A percentile compares a stretch with the other conserved stretches of the same genome.
These are phyloP conservation scores for Dichotomopilus funicola DNA, from an alignment of 2,329 filamentous ascomycete genomes.

Conservation along the genomic window DNA sequence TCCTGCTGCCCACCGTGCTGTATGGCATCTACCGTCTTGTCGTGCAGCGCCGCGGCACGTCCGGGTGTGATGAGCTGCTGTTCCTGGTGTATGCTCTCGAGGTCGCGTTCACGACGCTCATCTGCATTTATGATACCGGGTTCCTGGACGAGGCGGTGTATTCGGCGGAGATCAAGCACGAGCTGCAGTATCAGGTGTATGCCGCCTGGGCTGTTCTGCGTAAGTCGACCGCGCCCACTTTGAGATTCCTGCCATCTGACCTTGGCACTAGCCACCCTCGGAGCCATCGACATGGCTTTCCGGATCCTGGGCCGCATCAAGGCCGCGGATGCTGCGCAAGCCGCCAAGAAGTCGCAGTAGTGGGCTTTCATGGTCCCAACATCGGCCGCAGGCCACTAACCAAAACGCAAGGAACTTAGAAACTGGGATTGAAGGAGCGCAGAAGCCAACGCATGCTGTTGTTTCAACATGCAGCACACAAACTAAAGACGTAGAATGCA, in stretches of 20 bases:
- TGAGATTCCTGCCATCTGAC: not conserved
- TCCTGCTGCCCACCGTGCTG: slow-evolving; percentile 44
- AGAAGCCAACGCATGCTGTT: too few species aligned
- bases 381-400: not conserved
- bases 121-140: slow-evolving; percentile 45
- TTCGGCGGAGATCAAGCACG: slow-evolving; percentile 37
- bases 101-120: slow-evolving; percentile 44
- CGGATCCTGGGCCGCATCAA: slow-evolving; percentile 40
- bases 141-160: slow-evolving; percentile 44
- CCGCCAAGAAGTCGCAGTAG: slow-evolving; percentile 38
- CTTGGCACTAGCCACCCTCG: slow-evolving; percentile 33
- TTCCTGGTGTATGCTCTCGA: slow-evolving; percentile 46
- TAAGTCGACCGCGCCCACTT: slow-evolving; percentile 34
- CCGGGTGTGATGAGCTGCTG: slow-evolving; percentile 41
- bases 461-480: too few species aligned
- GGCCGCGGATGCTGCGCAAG: slow-evolving; percentile 27
- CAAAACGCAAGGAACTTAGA: too few species aligned
- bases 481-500: too few species aligned
- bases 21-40: slow-evolving; percentile 41
- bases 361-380: not conserved
- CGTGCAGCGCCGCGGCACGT: slow-evolving; percentile 25
- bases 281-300: slow-evolving; percentile 49
- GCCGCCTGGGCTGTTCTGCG: slow-evolving; percentile 47
- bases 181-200: slow-evolving; percentile 44
- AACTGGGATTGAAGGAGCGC: too few species aligned